Evolutionary conservation across 208 protist genomes (phyloP), one percentile per base, ranked within the genome.

Genomic region (Crithidia fasciculata): DNA sequence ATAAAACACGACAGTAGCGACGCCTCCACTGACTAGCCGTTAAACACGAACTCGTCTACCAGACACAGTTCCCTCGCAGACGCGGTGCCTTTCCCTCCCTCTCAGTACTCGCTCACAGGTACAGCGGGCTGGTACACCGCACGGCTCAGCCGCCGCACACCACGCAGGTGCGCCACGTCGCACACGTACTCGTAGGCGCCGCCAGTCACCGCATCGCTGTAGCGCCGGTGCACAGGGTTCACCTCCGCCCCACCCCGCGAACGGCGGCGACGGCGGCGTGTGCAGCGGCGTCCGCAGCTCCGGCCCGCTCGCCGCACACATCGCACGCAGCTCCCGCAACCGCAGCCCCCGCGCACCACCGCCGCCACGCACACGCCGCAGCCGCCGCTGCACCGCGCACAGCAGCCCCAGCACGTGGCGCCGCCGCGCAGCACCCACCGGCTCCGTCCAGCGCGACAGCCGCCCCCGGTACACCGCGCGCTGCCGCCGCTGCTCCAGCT

Each of bases 91-190:
- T 15, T 19, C 12, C 2, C 16, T 16, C 12, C 28, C 28, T 19
- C 28, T 61, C 36, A 61, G 39, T 61, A 61, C 37, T 6, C 39
- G 7, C 28, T 8, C 37, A 45, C 10, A 12, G 57, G 8, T 0
- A 59, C 19, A 40, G 54, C 54, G 54, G 54, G 54, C 6, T 59
- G 54, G 28, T 59, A 59, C 54, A 59, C 54, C 18, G 18, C 57
- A 19, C 57, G 57, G 39, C 57, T 61, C 57, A 61, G 57, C 10
- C 45, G 57, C 57, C 57, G 57, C 57, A 61, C 57, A 18, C 57
- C 57, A 15, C 57, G 57, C 37, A 61, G 54, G 18, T 58, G 54
- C 8, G 54, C 54, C 6, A 28, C 39, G 19, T 58, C 54, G 54
- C 54, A 58, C 19, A 40, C 18, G 54, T 58, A 58, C 19, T 40